phyloP scores from a whole-genome alignment of 2,329 filamentous ascomycete species.

The Daldinia eschscholtzii region DNA sequence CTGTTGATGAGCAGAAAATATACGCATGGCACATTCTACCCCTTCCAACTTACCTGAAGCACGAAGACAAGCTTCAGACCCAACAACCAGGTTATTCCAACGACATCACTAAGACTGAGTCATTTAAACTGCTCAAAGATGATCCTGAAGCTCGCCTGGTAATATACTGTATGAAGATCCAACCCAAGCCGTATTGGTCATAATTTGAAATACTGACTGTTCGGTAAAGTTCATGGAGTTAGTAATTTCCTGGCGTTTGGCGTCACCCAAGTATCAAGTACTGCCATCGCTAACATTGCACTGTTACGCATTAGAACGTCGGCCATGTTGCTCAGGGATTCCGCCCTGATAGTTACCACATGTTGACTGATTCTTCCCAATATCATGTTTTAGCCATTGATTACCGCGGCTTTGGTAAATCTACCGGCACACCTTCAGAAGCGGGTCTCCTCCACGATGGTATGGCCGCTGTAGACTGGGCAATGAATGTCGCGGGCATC shows the following conservation, averaged over 20 bases:
- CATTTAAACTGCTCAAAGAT: conserved; percentile 71
- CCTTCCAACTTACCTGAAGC: conserved; percentile 77
- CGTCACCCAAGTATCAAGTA: not conserved
- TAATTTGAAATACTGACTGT: conserved; percentile 32
- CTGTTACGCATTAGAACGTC: conserved; percentile 73
- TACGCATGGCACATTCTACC: conserved; percentile 95
- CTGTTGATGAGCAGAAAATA: conserved; percentile 79
- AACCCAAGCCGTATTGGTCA: not conserved
- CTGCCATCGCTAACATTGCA: conserved; percentile 55
- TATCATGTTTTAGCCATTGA: conserved; percentile 90
- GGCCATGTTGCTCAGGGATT: conserved; percentile 85
- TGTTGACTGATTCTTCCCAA: conserved; percentile 77
- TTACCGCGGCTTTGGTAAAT: conserved; percentile 89
- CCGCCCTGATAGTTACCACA: conserved; percentile 82
- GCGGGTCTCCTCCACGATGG: conserved; percentile 84
- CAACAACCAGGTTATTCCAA: conserved; percentile 63
- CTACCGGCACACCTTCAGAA: conserved; percentile 84
- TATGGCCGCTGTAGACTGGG: conserved; percentile 78
- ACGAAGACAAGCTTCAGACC: conserved; percentile 72
- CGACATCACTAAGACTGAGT: conserved; percentile 68
- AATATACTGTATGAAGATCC: conserved; percentile 67
- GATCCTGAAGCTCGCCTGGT: conserved; percentile 74
- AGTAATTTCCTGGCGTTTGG: conserved; percentile 48
- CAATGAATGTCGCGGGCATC: conserved; percentile 73
- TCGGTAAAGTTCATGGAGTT: conserved; percentile 71